Conservation (phyloP, 1,284 basidiomycete genomes). For the Fomitopsis palustris region DNA sequence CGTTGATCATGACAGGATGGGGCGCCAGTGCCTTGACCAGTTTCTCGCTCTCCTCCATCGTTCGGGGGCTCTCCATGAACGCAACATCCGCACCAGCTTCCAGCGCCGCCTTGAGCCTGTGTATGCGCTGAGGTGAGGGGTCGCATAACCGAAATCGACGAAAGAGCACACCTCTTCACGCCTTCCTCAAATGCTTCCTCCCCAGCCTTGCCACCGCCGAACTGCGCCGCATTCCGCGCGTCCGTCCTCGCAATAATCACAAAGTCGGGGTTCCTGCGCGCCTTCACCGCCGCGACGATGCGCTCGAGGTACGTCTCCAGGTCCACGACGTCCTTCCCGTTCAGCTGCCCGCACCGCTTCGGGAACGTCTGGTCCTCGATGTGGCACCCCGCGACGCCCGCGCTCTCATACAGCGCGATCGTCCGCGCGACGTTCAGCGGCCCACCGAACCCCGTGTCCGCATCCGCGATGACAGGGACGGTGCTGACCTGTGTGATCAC, state of each 20-base stretch:
- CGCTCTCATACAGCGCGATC: conserved; percentile 23
- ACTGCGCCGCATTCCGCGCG: conserved; percentile 22
- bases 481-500: conserved; percentile 21
- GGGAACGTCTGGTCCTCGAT: conserved; percentile 28
- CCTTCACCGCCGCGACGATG: conserved; percentile 23
- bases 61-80: conserved; percentile 25
- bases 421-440: conserved; percentile 25
- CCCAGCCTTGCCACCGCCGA: conserved; percentile 19
- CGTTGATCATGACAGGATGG: conserved; percentile 25
- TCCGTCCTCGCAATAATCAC: conserved; percentile 25
- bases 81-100: conserved; percentile 23
- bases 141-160: background rate
- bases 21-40: conserved; percentile 23
- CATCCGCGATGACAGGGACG: conserved; percentile 25
- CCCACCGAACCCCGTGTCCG: conserved; percentile 26
- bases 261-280: conserved; percentile 22
- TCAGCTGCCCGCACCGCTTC: conserved; percentile 23
- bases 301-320: conserved; percentile 26
- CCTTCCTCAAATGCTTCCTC: conserved; percentile 23
- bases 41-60: conserved; percentile 17
- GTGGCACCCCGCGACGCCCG: conserved; percentile 25
- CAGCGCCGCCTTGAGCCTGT: conserved; percentile 19
- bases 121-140: background rate
- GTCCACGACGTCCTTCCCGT: conserved; percentile 24
- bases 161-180: conserved; percentile 15